These are phyloP conservation scores for Aureobasidium namibiae DNA, from an alignment of 2,329 filamentous ascomycete species.

Conservation along the genomic window DNA sequence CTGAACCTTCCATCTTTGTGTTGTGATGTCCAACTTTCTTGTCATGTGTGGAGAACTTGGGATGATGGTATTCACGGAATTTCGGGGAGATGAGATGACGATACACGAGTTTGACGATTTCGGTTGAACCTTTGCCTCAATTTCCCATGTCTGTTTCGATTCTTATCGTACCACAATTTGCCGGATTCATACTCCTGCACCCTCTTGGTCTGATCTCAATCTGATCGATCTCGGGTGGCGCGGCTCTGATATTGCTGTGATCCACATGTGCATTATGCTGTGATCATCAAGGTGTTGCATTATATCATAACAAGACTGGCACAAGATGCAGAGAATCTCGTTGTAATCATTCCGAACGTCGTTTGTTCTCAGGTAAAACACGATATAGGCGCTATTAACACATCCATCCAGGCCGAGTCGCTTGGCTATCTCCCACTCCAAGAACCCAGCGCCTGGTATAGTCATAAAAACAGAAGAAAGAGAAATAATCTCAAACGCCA, in stretches of 20 bases:
- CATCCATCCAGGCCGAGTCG: neutral
- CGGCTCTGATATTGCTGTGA: neutral
- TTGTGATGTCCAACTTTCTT: neutral
- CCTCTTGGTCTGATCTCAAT: neutral
- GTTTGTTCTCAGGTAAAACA: too few species aligned
- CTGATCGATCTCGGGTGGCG: neutral
- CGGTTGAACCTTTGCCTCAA: neutral
- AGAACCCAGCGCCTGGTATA: neutral
- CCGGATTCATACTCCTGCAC: neutral
- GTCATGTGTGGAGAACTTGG: neutral
- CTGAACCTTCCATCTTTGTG: neutral
- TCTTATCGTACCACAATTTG: neutral
- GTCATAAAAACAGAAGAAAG: neutral
- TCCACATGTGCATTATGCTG: neutral
- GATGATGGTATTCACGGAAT: too few species aligned
- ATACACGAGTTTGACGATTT: neutral
- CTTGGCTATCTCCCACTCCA: conserved; percentile 3
- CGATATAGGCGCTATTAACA: conserved; percentile 2
- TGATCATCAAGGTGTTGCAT: neutral
- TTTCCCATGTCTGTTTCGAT: neutral
- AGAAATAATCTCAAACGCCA: neutral
- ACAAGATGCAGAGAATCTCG: too few species aligned
- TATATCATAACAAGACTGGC: neutral
- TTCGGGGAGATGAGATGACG: neutral
- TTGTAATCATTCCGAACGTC: too few species aligned